phyloP scores from a whole-genome alignment of 108 stramenopile genomes.

The Cafeteria roenbergensis region DNA sequence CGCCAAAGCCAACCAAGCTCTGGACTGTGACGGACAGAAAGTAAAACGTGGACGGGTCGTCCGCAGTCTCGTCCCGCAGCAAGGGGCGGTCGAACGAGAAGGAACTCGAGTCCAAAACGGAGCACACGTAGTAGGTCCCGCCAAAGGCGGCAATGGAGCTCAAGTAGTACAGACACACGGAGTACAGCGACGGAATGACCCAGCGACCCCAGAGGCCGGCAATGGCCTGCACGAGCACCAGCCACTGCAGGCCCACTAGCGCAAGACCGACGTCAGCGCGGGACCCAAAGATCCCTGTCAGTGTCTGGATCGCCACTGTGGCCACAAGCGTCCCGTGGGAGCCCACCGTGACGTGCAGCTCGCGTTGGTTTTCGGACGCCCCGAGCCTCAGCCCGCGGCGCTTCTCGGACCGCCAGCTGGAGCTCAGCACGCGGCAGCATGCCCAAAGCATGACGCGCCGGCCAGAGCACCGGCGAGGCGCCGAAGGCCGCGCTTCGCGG shows the following conservation, averaged over 20 bases:
- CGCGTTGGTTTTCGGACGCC: too few relatives aligned
- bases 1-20: background rate
- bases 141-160: background rate
- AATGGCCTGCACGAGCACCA: background rate
- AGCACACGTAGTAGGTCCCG: background rate
- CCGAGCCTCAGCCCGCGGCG: too few relatives aligned
- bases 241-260: background rate
- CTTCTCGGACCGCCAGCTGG: too few relatives aligned
- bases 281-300: background rate
- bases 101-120: background rate
- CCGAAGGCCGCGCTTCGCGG: too few relatives aligned
- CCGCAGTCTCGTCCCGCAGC: background rate
- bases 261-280: background rate
- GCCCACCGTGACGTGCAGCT: too few relatives aligned
- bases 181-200: background rate
- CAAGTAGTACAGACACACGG: background rate
- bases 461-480: too few relatives aligned
- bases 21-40: background rate
- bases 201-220: background rate
- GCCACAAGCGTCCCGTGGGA: too few relatives aligned
- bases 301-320: too few relatives aligned
- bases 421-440: too few relatives aligned
- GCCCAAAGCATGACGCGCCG: too few relatives aligned
- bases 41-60: background rate
- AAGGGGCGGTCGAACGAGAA: background rate